phyloP scores from a whole-genome alignment of 192 early-diverging fungal species.

The Phycomyces blakesleeanus region DNA sequence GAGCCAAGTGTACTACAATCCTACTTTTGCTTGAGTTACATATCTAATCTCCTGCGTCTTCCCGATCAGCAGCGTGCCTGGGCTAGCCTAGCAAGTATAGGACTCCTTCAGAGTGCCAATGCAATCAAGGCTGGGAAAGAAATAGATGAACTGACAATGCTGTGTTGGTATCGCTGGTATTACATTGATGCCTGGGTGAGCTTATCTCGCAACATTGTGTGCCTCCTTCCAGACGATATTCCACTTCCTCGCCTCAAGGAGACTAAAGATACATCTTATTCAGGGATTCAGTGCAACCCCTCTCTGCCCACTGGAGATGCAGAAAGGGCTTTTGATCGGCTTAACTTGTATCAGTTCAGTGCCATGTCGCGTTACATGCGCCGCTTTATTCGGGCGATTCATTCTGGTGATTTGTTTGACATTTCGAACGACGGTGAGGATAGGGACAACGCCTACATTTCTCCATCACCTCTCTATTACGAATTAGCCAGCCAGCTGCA shows the following conservation, averaged over 20 bases:
- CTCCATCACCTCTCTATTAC: constrained; percentile 13
- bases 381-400: constrained; percentile 14
- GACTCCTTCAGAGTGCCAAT: constrained; percentile 11
- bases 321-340: constrained; percentile 3
- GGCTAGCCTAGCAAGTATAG: constrained; percentile 26
- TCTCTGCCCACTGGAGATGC: not conserved
- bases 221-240: constrained; percentile 15
- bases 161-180: constrained; percentile 33
- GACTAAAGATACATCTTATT: not conserved
- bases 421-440: not conserved
- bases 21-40: constrained; percentile 33
- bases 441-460: not conserved
- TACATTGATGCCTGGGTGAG: constrained; percentile 34
- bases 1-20: constrained; percentile 14
- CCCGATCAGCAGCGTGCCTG: constrained; percentile 35
- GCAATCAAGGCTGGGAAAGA: not conserved
- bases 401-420: constrained; percentile 5
- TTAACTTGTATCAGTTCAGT: constrained; percentile 10
- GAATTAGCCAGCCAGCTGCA: constrained; percentile 1
- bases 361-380: constrained; percentile 20
- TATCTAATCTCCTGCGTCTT: constrained; percentile 29
- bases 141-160: constrained; percentile 1
- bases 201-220: constrained; percentile 18
- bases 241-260: not conserved
- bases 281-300: not conserved